phyloP scores from a whole-genome alignment of 768 basidiomycete genomes.

The Psilocybe tampanensis region DNA sequence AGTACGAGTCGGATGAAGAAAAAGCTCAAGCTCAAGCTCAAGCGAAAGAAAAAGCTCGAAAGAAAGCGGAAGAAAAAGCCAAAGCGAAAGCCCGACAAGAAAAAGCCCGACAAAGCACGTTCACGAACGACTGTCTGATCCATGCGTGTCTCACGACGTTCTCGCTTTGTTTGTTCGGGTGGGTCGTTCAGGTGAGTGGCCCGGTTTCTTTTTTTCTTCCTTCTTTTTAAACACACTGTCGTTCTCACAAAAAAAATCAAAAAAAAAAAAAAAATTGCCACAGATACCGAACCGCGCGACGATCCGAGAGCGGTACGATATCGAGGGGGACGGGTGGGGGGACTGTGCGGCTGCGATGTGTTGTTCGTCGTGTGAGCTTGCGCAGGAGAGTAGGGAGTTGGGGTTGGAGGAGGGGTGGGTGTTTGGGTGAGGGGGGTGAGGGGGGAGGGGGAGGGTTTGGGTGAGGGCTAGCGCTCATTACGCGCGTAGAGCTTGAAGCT shows the following conservation, averaged over 20 bases:
- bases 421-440: background rate
- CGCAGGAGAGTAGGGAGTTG: constrained; percentile 42
- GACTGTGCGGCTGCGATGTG: constrained; percentile 36
- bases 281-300: constrained; percentile 15
- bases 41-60: background rate
- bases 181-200: constrained; percentile 21
- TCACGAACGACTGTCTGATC: constrained; percentile 12
- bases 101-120: constrained; percentile 5
- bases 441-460: constrained; percentile 15
- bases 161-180: constrained; percentile 21
- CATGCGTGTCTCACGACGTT: constrained; percentile 19
- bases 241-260: too few relatives aligned
- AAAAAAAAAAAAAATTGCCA: too few relatives aligned
- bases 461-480: too few relatives aligned
- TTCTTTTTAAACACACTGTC: too few relatives aligned
- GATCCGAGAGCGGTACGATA: constrained; percentile 32
- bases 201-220: background rate
- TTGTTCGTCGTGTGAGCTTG: constrained; percentile 42
- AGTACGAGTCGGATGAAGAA: too few relatives aligned
- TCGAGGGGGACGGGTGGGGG: constrained; percentile 31
- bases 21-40: background rate
- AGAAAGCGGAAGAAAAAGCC: too few relatives aligned
- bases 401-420: constrained; percentile 38
- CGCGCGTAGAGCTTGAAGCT: too few relatives aligned
- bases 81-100: background rate